These are phyloP conservation scores for Halenospora varia DNA, from an alignment of 495 filamentous ascomycete genomes.

Conservation along the genomic window DNA sequence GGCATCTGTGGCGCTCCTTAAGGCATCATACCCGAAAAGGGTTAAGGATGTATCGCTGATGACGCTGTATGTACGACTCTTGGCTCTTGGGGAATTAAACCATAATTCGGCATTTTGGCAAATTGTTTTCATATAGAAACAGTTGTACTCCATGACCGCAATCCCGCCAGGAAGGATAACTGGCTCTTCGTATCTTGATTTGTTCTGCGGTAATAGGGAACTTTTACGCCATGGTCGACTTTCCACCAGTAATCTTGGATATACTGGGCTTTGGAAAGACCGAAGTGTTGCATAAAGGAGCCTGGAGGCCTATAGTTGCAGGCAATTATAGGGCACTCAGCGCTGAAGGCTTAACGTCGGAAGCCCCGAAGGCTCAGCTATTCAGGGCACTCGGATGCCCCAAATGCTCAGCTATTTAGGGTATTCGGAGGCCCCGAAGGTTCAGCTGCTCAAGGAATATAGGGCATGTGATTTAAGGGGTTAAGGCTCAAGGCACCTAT, in stretches of 20 bases:
- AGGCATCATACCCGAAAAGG: not conserved
- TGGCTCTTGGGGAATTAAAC: not conserved
- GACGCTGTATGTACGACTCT: not conserved
- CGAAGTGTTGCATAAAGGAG: not conserved
- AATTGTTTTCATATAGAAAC: not conserved
- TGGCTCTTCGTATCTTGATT: not conserved
- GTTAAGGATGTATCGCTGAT: not conserved
- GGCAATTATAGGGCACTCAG: too few species aligned
- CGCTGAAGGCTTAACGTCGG: too few species aligned
- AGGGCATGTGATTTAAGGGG: too few species aligned
- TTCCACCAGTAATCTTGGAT: not conserved
- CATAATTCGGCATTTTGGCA: not conserved
- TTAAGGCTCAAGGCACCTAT: too few species aligned
- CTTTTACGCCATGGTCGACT: not conserved
- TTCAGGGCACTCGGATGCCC: too few species aligned
- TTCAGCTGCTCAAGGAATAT: too few species aligned
- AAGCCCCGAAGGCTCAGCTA: too few species aligned
- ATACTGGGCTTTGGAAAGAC: not conserved
- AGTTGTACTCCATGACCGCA: not conserved
- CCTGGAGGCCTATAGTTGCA: too few species aligned
- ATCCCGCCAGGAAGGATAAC: not conserved
- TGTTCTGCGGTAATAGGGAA: not conserved
- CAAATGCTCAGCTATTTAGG: too few species aligned
- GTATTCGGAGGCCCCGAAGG: too few species aligned
- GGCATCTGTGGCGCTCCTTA: not conserved